Conservation (phyloP, 2,329 filamentous ascomycete species). For the Exophiala lecanii-corni region DNA sequence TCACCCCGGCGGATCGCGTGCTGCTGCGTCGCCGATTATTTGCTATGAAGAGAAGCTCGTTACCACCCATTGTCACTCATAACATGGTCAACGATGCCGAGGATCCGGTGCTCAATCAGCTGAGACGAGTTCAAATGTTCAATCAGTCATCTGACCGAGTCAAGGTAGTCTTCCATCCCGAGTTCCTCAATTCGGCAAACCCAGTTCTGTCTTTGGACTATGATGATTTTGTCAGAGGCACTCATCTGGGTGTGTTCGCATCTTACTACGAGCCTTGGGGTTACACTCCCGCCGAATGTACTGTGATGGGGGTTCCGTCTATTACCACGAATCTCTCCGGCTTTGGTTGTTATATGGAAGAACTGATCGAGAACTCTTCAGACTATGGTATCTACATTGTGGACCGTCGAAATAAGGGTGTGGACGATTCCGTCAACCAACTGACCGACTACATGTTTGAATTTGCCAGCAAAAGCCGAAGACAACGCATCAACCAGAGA, state of each 20-base stretch:
- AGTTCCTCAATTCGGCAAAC: conserved; percentile 94
- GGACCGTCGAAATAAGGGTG: conserved; percentile 87
- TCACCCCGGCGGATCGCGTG: conserved; percentile 87
- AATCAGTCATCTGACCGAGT: conserved; percentile 93
- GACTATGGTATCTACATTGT: conserved; percentile 99
- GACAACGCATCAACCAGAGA: conserved; percentile 97
- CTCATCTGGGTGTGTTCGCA: conserved; percentile 89
- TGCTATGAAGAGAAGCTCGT: conserved; percentile 86
- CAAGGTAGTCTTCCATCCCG: conserved; percentile 96
- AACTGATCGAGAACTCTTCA: conserved; percentile 93
- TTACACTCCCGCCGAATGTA: conserved; percentile 93
- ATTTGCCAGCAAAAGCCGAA: conserved; percentile 85
- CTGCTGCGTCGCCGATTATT: conserved; percentile 86
- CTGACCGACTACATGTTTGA: conserved; percentile 89
- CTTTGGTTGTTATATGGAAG: conserved; percentile 99
- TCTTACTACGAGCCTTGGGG: conserved; percentile 99
- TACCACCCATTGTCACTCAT: conserved; percentile 95
- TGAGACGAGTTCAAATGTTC: conserved; percentile 92
- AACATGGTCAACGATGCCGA: conserved; percentile 96
- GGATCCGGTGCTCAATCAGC: conserved; percentile 92
- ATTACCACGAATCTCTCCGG: conserved; percentile 97
- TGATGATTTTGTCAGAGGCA: conserved; percentile 96
- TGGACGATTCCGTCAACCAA: conserved; percentile 97
- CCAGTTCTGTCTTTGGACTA: conserved; percentile 94
- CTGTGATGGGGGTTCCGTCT: conserved; percentile 96